Base-by-base conservation (phyloP, 1,284 basidiomycete species). In the Phaffia rhodozyma region DNA sequence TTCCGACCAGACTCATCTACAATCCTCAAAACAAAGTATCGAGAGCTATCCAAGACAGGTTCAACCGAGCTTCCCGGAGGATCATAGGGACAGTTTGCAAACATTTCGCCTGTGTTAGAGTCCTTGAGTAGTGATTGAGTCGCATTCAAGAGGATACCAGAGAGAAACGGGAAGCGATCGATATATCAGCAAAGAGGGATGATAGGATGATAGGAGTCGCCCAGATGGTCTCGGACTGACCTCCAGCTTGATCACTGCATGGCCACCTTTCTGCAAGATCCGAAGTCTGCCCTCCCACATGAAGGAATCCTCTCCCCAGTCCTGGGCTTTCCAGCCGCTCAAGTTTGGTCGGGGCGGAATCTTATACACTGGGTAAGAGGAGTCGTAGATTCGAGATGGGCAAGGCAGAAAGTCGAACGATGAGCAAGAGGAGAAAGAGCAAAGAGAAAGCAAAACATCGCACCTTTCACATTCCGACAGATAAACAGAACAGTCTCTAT, bases 1-100 rank as follows among this genome's bases (percentile, higher is more conserved):
- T 89, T 86, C 75, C 82, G 85, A 18, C 90, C 90, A 21, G 79
- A 79, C 68, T 92, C 89, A 25, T 77, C 75, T 76, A 93, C 92
- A 1, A 97, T 86, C 60, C 91, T 82, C 34, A 97, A 79, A 6
- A 97, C 93, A 75, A 97, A 97, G 76, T 97, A 98, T 56, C 94
- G 83, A 11, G 90, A 93, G 0, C 90, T 94, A 75, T 99, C 94
- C 30, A 98, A 81, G 6, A 97, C 93, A 7, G 92, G 88, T 72
- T 99, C 96, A 23, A 97, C 91, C 32, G 84, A 85, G 6, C 89
- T 86, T 55, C 85, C 85, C 43, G 83, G 79, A 13, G 86, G 80
- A 71, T 89, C 86, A 73, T 97, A 98, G n/a, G 85, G 84, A 13
- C 89, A 85, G 69, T 85, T 85, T 32, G 94, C 96, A 75, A 98